Conservation (phyloP, 2,329 filamentous ascomycete genomes). For the Rhytidhysteron rufulum region DNA sequence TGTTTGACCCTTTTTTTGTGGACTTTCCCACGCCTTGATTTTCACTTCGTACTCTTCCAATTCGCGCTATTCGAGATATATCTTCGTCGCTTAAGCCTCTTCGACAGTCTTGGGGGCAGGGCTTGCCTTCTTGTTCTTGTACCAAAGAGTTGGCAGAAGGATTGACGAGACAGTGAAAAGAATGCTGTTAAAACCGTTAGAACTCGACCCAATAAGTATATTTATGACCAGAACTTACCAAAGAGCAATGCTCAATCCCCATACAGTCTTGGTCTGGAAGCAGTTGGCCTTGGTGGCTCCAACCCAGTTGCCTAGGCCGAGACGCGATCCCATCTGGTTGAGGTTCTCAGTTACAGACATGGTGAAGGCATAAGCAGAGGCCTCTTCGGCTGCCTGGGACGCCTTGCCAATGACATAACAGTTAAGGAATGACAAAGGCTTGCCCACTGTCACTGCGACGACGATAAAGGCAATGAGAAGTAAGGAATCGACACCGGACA, state of each 20-base stretch:
- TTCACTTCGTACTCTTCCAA: neutral
- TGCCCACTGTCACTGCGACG: conserved; percentile 72
- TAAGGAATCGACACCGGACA: conserved; percentile 62
- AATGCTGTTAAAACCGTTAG: conserved; percentile 28
- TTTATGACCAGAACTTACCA: conserved; percentile 49
- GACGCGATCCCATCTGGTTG: conserved; percentile 45
- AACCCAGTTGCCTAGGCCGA: conserved; percentile 54
- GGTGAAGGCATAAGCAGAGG: conserved; percentile 52
- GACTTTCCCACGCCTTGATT: neutral
- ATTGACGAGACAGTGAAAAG: conserved; percentile 44
- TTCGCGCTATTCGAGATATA: neutral
- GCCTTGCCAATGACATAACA: conserved; percentile 58
- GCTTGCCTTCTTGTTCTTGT: conserved; percentile 46
- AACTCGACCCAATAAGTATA: neutral
- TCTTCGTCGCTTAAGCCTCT: no score
- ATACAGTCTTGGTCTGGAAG: conserved; percentile 80
- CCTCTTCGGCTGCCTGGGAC: conserved; percentile 41
- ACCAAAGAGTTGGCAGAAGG: conserved; percentile 46
- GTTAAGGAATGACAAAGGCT: conserved; percentile 72
- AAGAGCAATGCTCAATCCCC: conserved; percentile 78
- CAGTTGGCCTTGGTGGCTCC: conserved; percentile 65
- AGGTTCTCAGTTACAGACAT: conserved; percentile 51
- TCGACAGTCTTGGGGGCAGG: conserved; percentile 33
- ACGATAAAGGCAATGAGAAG: conserved; percentile 76
- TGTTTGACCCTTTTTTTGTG: neutral